phyloP scores from a whole-genome alignment of 2,329 filamentous ascomycete species.

The Hypoxylon sp. region DNA sequence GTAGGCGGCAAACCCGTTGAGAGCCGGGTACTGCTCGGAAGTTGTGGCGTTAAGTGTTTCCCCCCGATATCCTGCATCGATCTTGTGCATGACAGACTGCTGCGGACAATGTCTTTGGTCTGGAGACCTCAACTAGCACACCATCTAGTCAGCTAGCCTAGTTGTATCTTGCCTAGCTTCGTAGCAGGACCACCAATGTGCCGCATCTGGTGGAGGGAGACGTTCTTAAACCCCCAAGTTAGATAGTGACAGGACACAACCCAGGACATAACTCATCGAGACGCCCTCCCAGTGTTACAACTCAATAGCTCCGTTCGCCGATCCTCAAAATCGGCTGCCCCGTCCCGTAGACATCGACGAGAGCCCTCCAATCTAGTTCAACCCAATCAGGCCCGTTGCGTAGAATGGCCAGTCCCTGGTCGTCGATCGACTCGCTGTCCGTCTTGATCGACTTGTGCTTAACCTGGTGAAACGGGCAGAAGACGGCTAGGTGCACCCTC shows the following conservation, averaged over 20 bases:
- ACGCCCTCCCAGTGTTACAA: constrained; percentile 2
- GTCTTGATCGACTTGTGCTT: constrained; percentile 14
- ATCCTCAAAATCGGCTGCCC: constrained; percentile 34
- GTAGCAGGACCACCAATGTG: neutral
- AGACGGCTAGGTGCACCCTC: constrained; percentile 48
- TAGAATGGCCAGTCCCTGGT: constrained; percentile 34
- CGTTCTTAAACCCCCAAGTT: neutral
- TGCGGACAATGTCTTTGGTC: neutral
- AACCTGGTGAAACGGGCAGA: constrained; percentile 53
- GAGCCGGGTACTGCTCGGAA: neutral
- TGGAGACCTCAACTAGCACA: neutral
- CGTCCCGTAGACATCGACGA: constrained; percentile 28
- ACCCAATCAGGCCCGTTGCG: constrained; percentile 29
- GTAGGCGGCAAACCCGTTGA: neutral
- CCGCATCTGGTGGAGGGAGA: neutral
- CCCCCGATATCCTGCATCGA: neutral
- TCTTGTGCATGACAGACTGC: neutral
- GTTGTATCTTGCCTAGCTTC: neutral
- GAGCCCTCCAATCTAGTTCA: constrained; percentile 29
- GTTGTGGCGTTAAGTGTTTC: neutral
- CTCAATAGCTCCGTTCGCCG: constrained; percentile 33
- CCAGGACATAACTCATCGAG: neutral
- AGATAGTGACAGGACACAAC: neutral
- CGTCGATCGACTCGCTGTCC: constrained; percentile 34
- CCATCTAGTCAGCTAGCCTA: neutral